Evolutionary conservation across 2,329 filamentous ascomycete species (phyloP), one percentile per base, ranked within the genome.

Genomic region (Alternaria ethzedia): DNA sequence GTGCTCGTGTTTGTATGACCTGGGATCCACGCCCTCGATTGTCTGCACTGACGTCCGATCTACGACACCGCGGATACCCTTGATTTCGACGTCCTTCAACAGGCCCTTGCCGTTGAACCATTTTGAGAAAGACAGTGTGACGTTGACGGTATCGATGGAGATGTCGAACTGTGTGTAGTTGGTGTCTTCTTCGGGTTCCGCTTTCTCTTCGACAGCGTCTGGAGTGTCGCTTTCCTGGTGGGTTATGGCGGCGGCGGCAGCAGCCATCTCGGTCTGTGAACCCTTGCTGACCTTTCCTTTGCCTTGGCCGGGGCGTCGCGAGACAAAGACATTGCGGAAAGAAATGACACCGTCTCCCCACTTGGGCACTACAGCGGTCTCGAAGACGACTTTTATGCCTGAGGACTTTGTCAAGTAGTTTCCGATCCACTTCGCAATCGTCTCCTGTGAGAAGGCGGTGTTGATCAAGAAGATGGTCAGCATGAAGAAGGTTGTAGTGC

Each of bases 121-220:
- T 78, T 97, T 98, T n/a, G 94, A 86, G 72, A 99, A 98, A 0
- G 96, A 99, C 25, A 99, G 80, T 0, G 95, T 98, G 45, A 99
- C 95, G 75, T 99, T 97, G 65, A 99, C 93, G 0, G 93, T 96
- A 66, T 96, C 93, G 63, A 99, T 93, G 0, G 94, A 97, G 15
- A 99, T 85, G 75, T 99, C 96, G 72, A 97, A 99, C 71, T 99
- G 96, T 0, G 94, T 97, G 79, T 98, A 99, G 76, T 99, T 99
- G 17, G 92, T 93, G 76, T 98, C 95, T 75, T 98, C 94, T 61
- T 90, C 87, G 66, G 87, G 85, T 20, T 81, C 80, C 4, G 70
- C 67, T 49, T 82, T 80, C 28, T 86, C 84, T 26, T 77, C 79
- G 25, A 49, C 57, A 2, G 54, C 63, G 17, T 66, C 70, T 21